Conservation (phyloP, 345 rosid species). For the Cardiospermum halicacabum region DNA sequence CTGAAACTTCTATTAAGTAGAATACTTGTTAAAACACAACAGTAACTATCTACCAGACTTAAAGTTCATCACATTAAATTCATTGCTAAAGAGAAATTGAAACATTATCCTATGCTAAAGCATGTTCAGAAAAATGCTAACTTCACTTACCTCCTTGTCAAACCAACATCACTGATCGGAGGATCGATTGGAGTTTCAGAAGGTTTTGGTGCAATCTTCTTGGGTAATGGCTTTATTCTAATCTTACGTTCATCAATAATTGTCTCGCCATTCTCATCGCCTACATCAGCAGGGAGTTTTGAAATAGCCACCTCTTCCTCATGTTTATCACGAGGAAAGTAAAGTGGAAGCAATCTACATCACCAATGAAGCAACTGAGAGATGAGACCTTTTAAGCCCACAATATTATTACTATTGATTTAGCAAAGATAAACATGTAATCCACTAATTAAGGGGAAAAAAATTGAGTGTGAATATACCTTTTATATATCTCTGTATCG, state of each 20-base stretch:
- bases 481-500: conserved; percentile 93
- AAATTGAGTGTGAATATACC: conserved; percentile 36
- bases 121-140: not conserved
- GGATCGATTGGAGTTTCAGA: conserved; percentile 54
- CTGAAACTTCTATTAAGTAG: not conserved
- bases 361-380: conserved; percentile 10
- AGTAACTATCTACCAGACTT: not conserved
- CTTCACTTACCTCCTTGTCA: conserved; percentile 73
- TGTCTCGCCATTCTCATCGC: conserved; percentile 99
- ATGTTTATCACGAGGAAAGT: conserved; percentile 92
- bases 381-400: conserved; percentile 6
- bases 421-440: conserved; percentile 10
- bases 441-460: conserved; percentile 5
- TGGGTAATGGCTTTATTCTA: conserved; percentile 89
- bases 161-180: conserved; percentile 69
- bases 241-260: conserved; percentile 92
- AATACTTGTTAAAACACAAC: not conserved
- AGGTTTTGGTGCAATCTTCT: conserved; percentile 51
- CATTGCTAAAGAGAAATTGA: not conserved
- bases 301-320: conserved; percentile 85
- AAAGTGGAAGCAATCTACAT: conserved; percentile 87
- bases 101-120: not conserved
- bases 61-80: not conserved
- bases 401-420: not conserved
- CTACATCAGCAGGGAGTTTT: conserved; percentile 95